Evolutionary conservation across 805 yeast genomes (phyloP), one percentile per base, ranked within the genome.

Genomic region (Lipomyces oligophaga): DNA sequence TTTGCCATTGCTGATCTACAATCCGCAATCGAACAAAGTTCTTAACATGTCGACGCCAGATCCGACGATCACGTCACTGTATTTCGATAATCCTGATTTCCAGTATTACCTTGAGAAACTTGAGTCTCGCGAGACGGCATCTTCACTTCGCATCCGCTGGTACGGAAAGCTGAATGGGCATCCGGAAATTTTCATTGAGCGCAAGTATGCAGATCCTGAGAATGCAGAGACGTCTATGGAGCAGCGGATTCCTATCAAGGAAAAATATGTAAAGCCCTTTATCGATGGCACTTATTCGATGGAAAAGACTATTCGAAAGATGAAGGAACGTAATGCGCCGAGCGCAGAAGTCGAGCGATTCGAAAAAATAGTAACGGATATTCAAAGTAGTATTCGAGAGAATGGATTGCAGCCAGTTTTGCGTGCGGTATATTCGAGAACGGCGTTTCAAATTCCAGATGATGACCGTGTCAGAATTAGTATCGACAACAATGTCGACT

Each of bases 391-490:
- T 60, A 82, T 90, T 52, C 63, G 67, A 33, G 79, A 79, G 43
- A 74, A 80, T 58, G 75, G 79, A 50, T 73, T 90, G 54, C 85
- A 86, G 67, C 98, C 98, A 11, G 78, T 85, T 31, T 68, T 93
- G 63, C 80, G 97, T 69, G 78, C 96, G 8, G 78, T 82, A 30
- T 87, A 85, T 69, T 85, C 87, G 34, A 77, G 97, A 66, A 85
- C 96, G 4, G 97, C 97, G 2, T 90, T 93, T 73, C 97, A 90
- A 72, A 90, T 90, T 59, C 98, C 98, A 2, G 97, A 97, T 48
- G 97, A 93, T 64, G 94, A 89, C 64, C 78, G 90, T 61, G 83
- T 89, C 31, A 80, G 97, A 64, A 81, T 93, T 51, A 81, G 85
- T 35, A 85, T 90, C 54, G 97, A 90, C 67, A 83, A 94, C 13